Base-by-base conservation (phyloP, 2,329 filamentous ascomycete species). In the Xylariaceae sp. region DNA sequence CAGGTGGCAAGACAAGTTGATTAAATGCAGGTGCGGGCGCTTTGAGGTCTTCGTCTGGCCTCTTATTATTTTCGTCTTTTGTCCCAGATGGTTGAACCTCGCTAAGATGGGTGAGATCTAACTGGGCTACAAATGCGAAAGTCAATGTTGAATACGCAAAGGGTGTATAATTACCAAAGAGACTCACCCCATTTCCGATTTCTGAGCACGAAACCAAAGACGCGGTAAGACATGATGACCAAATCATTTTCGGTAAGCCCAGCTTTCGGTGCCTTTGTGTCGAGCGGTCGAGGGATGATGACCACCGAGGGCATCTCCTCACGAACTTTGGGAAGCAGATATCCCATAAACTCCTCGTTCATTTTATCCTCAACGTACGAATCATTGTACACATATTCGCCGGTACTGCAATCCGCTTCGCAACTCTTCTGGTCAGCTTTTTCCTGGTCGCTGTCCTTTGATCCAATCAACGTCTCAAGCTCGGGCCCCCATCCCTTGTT, bases 201-300 rank as follows among this genome's bases (percentile, higher is more conserved):
- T 3, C 72, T 64, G 3, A 75, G 45, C 1, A 73, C 57, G 26
- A 72, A 75, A 0, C 66, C 73, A 55, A 71, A 73, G 1, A 74
- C 70, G 0, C 69, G 59, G 17, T 69, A 65, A 0, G 65, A 62
- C 65, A 74, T 71, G 26, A 75, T 67, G 3, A 40, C 33, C 7
- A 37, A 28, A 7, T 50, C 46, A 24, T 24, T n/a, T 9, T 50
- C 46, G 6, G 21, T 37, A 36, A 19, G 46, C 23, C 26, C 46
- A 23, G 24, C 21, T n/a, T 48, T 26, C 14, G 11, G 5, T 31
- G 45, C 17, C 8, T 21, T 48, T 7, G 29, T 37, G 24, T 48
- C 45, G 12, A 48, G 14, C n/a, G 45, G n/a, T 9, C 45, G 45
- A 34, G 45, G 45, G 8, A 28, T n/a, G 19, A 48, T 23, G 23